Evolutionary conservation across 148 eudicot species (phyloP).

Genomic region (Cornus kousa): DNA sequence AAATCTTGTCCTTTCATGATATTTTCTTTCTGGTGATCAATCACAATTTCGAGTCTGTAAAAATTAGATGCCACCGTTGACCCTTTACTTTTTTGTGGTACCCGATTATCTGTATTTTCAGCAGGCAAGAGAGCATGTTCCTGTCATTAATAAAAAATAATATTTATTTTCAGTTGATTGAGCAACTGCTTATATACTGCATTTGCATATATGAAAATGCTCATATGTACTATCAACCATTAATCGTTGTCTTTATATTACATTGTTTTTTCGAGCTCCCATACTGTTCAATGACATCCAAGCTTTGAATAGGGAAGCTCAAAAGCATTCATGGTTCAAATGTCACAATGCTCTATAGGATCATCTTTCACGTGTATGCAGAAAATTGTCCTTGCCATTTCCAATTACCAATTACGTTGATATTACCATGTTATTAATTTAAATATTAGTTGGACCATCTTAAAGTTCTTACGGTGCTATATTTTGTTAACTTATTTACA

Average conservation of each 20-base stretch:
- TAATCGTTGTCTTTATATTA: background rate
- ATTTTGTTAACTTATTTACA: slow-evolving; percentile 23
- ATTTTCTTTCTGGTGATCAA: too few species aligned
- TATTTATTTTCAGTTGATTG: too few species aligned
- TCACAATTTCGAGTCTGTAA: too few species aligned
- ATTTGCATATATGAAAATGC: background rate
- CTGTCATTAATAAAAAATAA: too few species aligned
- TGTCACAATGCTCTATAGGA: background rate
- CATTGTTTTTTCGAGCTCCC: background rate
- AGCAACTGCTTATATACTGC: too few species aligned
- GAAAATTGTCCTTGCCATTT: background rate
- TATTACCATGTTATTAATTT: background rate
- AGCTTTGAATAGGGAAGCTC: background rate
- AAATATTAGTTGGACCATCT: background rate
- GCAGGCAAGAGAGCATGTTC: too few species aligned
- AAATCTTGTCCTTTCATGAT: too few species aligned
- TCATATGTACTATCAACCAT: background rate
- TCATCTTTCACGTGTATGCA: background rate
- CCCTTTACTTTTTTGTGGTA: too few species aligned
- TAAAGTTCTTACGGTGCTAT: slow-evolving; percentile 5
- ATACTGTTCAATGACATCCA: background rate
- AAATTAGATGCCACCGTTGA: too few species aligned
- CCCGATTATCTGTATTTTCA: too few species aligned
- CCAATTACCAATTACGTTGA: background rate
- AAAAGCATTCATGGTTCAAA: background rate